Conservation (phyloP, 2,329 filamentous ascomycete species). For the Cladosporium sp. region DNA sequence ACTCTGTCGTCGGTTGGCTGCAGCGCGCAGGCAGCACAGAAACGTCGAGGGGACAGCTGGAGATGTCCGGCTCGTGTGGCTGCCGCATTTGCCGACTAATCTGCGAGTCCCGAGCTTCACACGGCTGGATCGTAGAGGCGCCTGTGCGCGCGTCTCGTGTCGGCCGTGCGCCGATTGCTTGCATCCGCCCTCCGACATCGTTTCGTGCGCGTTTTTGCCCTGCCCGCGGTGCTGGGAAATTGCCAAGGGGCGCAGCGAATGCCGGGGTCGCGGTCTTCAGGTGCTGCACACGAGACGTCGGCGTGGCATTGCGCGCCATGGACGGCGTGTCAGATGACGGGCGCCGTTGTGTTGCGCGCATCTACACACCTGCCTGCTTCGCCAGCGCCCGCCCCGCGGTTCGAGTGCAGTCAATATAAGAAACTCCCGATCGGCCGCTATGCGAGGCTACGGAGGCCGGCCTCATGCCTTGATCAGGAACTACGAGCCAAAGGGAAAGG, state of each 20-base stretch:
- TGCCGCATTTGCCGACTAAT: background rate
- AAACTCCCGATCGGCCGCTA: conserved; percentile 26
- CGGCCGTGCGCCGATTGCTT: background rate
- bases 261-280: too few species aligned
- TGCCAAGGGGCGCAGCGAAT: too few species aligned
- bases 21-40: too few species aligned
- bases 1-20: too few species aligned
- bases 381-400: conserved; percentile 18
- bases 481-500: conserved; percentile 9
- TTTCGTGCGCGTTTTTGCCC: too few species aligned
- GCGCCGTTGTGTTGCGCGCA: background rate
- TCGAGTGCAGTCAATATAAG: conserved; percentile 28
- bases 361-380: background rate
- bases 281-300: too few species aligned
- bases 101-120: background rate
- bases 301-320: too few species aligned
- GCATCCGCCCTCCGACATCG: background rate
- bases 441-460: conserved; percentile 23
- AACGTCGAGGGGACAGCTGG: too few species aligned
- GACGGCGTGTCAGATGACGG: too few species aligned
- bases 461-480: conserved; percentile 15
- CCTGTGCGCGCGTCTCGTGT: background rate
- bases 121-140: background rate
- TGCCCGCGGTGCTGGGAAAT: too few species aligned
- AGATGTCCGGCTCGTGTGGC: background rate